Base-by-base conservation (phyloP, 208 protist genomes). In the Acanthamoeba triangularis region DNA sequence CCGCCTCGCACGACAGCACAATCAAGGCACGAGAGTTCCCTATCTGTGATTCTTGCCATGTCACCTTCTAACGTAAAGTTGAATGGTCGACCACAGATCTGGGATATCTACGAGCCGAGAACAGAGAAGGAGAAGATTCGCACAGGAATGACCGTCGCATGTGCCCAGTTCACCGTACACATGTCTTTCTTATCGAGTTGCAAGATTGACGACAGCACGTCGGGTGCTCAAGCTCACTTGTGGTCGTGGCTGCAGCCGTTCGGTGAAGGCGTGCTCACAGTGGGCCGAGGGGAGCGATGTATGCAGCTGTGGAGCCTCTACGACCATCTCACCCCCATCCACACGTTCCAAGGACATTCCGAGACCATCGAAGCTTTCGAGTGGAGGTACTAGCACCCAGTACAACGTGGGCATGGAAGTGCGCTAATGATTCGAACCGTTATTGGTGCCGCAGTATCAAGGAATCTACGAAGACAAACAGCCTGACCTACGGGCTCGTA, bases 251-350 rank as follows among this genome's bases (percentile, higher is more conserved):
- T 59, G 41, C 33, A 80, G 72, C 72, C 72, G 13, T 80, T 80
- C 33, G 72, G 72, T 47, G 72, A 80, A 44, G 72, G 72, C 20
- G 72, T 80, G 72, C 72, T 80, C 6, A 37, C 72, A 4, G 72
- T 80, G 8, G 72, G 72, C 20, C 72, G 72, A 23, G 72, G 72
- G 20, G 72, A 80, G 30, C 72, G 72, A 28, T 49, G 30, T 33
- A 35, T 80, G 33, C 72, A 47, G 72, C 41, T 80, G 72, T 80
- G 72, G 72, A 80, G 72, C 72, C 72, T 80, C 33, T 80, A 49
- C 72, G 41, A 80, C 72, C 72, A 80, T 30, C 30, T 37, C 41
- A 80, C 72, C 18, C 72, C 72, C 18, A 47, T 80, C 33, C n/a
- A 47, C 33, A 52, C 72, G n/a, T 80, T 80, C 41, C 72, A 35